A percentile compares a stretch with the other conserved stretches of the same genome.
Evolutionary conservation across 225 moss, liverwort and hornwort species (phyloP).

Genomic region (Polytrichum commune): DNA sequence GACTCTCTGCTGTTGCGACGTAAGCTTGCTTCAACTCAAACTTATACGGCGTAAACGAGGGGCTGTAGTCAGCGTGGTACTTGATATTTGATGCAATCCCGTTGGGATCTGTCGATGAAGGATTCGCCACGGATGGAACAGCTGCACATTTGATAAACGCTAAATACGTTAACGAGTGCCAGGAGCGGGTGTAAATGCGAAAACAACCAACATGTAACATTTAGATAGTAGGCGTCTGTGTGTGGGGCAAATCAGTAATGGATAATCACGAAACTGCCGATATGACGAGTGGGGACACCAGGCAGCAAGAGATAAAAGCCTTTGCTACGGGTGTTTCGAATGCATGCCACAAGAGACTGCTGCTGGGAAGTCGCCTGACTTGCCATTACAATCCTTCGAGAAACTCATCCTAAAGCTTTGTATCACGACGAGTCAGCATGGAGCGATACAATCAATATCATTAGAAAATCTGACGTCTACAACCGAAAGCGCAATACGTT

Average conservation of each 20-base stretch:
- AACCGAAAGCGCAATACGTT: no score
- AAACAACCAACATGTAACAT: background rate
- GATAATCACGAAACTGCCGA: background rate
- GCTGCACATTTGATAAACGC: slow-evolving; percentile 4
- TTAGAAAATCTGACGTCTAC: no score
- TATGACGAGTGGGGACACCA: background rate
- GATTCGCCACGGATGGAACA: slow-evolving; percentile 46
- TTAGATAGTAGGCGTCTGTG: background rate
- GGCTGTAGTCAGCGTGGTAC: slow-evolving; percentile 85
- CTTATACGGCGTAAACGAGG: slow-evolving; percentile 76
- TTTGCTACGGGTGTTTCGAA: background rate
- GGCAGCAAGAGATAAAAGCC: background rate
- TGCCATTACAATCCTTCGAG: no score
- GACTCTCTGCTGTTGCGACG: slow-evolving; percentile 77
- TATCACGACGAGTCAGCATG: no score
- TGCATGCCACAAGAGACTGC: no score
- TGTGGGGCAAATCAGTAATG: background rate
- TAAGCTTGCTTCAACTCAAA: slow-evolving; percentile 91
- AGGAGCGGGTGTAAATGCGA: background rate
- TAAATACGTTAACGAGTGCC: background rate
- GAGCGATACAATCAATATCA: no score
- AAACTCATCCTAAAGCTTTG: no score
- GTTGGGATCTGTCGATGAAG: slow-evolving; percentile 49
- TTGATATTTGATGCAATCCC: slow-evolving; percentile 77
- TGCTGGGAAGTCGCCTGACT: no score